phyloP scores from a whole-genome alignment of 768 basidiomycete species.

The Epithele typhae region DNA sequence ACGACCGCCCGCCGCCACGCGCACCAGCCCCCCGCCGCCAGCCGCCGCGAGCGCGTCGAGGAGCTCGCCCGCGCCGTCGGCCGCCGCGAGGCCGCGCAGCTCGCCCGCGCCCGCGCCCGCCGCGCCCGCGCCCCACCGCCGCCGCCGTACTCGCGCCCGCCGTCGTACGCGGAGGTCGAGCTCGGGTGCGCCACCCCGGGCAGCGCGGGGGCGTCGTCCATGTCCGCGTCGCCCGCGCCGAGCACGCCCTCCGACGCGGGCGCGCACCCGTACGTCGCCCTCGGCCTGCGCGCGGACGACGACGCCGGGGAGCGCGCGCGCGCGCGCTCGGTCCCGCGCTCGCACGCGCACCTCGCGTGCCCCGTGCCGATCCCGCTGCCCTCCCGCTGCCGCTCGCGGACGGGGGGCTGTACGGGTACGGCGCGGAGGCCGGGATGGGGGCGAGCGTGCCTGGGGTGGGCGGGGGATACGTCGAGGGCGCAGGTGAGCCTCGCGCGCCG shows the following conservation, averaged over 20 bases:
- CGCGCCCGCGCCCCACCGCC: conserved; percentile 5
- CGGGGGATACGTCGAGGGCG: too few relatives aligned
- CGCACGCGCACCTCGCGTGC: not conserved
- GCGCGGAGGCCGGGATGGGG: too few relatives aligned
- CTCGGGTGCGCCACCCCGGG: not conserved
- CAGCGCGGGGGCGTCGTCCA: conserved; percentile 10
- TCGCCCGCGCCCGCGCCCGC: conserved; percentile 2
- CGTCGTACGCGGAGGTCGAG: too few relatives aligned
- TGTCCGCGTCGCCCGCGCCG: too few relatives aligned
- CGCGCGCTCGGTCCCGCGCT: not conserved
- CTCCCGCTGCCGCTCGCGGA: not conserved
- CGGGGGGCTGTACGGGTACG: too few relatives aligned
- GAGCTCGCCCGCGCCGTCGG: conserved; percentile 15
- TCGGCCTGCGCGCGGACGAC: too few relatives aligned
- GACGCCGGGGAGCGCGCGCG: not conserved
- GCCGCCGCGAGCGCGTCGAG: conserved; percentile 26
- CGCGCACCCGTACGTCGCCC: not conserved
- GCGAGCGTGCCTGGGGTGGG: too few relatives aligned
- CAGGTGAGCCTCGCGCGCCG: not conserved
- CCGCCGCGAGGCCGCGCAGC: conserved; percentile 4
- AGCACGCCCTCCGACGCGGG: too few relatives aligned
- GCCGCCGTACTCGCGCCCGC: not conserved
- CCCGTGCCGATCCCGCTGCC: not conserved
- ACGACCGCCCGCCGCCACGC: conserved; percentile 8
- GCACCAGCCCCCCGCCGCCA: conserved; percentile 13